Base-by-base conservation (phyloP, 169 alveolate genomes). In the Cardiosporidium cionae region DNA sequence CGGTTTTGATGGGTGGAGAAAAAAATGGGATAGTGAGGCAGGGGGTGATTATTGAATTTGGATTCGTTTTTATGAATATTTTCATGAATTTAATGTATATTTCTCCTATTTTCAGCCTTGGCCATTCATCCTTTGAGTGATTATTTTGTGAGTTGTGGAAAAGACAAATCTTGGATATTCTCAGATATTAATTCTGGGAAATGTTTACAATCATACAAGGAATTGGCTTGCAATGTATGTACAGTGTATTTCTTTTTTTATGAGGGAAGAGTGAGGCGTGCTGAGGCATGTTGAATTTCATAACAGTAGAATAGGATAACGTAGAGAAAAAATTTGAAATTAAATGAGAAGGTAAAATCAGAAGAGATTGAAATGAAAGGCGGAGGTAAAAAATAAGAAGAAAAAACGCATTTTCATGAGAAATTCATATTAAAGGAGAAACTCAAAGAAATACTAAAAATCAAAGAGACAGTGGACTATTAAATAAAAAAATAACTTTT, bases 91-190 rank as follows among this genome's bases (percentile, higher is more conserved):
- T 44, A 44, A 63, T n/a, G n/a, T n/a, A n/a, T n/a, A n/a, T n/a
- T n/a, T n/a, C n/a, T n/a, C n/a, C n/a, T n/a, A n/a, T n/a, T 44
- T 67, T 7, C 74, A 67, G 74, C 79, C 22, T 36, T 88, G 32
- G 72, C 92, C 6, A 68, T 89, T n/a, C 94, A 90, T 68, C 93
- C 94, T 0, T 70, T 85, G 31, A 87, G 88, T n/a, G 89, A 89
- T 70, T 89, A 83, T 52, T 75, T 89, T 71, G 73, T 84, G 16
- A 79, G 87, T 4, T 65, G 82, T 0, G 75, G 89, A 25, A 54
- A 81, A 23, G 94, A 90, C 52, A 87, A 79, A 52, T 35, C 79
- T 5, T 90, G 94, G 94, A 85, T 84, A 53, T 65, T 90, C 66
- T 65, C 70, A 52, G 90, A 86, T 35, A 31, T 90, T 37, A 89